Evolutionary conservation across 768 basidiomycete species (phyloP).

Genomic region (Polyporus arcularius): DNA sequence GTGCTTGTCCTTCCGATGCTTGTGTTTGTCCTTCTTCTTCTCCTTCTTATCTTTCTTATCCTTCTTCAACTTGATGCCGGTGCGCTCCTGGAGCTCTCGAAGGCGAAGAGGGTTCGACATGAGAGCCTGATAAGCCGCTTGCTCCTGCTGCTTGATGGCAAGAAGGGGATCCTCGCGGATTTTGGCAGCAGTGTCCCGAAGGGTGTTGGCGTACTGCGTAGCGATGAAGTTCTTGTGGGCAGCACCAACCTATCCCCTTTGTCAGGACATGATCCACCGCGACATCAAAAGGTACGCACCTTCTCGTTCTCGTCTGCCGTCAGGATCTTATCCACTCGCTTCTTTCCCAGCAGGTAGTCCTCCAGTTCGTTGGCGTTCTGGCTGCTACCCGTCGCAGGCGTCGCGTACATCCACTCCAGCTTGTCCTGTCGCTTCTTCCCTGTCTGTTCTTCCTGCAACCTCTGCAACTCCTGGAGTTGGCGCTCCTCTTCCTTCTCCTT

Average conservation of each 20-base stretch:
- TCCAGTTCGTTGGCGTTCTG: slow-evolving; percentile 91
- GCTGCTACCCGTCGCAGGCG: slow-evolving; percentile 87
- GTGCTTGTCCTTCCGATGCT: slow-evolving; percentile 29
- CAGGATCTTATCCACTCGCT: slow-evolving; percentile 94
- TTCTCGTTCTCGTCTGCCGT: slow-evolving; percentile 92
- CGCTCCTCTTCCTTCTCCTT: slow-evolving; percentile 99
- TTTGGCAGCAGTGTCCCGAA: slow-evolving; percentile 87
- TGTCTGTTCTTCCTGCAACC: slow-evolving; percentile 92
- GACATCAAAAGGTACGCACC: slow-evolving; percentile 39
- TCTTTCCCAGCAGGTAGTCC: slow-evolving; percentile 96
- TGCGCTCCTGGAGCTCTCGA: slow-evolving; percentile 76
- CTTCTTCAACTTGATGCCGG: slow-evolving; percentile 81
- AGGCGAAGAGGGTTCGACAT: slow-evolving; percentile 85
- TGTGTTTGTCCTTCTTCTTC: slow-evolving; percentile 51
- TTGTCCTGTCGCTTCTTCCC: slow-evolving; percentile 94
- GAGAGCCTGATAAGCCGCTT: slow-evolving; percentile 85
- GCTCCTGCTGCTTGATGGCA: slow-evolving; percentile 98
- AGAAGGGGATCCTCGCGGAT: slow-evolving; percentile 95
- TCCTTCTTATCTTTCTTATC: slow-evolving; percentile 68
- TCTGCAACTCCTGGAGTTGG: slow-evolving; percentile 93
- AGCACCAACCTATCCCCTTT: slow-evolving; percentile 64
- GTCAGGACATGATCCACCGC: slow-evolving; percentile 16
- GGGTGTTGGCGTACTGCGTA: slow-evolving; percentile 89
- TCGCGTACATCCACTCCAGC: slow-evolving; percentile 99
- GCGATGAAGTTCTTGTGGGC: slow-evolving; percentile 93